Evolutionary conservation across 148 eudicot species (phyloP), one percentile per base, ranked within the genome.

Genomic region (Fagopyrum homotropicum): DNA sequence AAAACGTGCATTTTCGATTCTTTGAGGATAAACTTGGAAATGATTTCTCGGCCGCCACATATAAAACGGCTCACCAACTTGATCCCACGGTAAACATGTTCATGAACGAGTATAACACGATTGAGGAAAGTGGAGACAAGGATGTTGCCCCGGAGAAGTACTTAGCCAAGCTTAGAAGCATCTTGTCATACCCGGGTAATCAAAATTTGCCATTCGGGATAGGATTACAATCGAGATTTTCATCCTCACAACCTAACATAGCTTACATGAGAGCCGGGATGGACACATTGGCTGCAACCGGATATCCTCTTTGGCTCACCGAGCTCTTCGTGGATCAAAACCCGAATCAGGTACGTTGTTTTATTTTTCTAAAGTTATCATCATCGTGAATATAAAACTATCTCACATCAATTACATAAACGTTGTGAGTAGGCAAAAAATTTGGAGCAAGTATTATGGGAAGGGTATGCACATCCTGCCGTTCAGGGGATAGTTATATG

Each of bases 21-120:
- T 86, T 77, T 35, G 88, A 86, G 43, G 73, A 76, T 66, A 89
- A 83, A 52, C 79, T 89, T 15, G 89, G 92, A 14, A 81, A 63
- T 54, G 82, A 90, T 77, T 82, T 90, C 11, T 84, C 93, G 7
- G 85, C 89, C 2, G 79, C 71, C 75, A 72, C 83, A 40, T 89
- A 80, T 77, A 84, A 78, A 11, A 80, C 74, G 43, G 82, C 79
- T 1, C 81, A 81, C 2, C 78, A 79, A 64, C 73, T 91, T 45
- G 92, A 87, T 80, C 81, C 76, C 14, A 75, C 49, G 6, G 79
- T 86, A 7, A 66, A 76, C 10, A 45, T 86, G 83, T 91, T 89
- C 72, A 56, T 91, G 85, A 89, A 91, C 51, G 96, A 91, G 78
- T 91, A 71, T 69, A 91, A 89, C 64, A 86, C 89, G 0, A 45